phyloP scores from a whole-genome alignment of 352 stramenopile genomes.

The Globisporangium yorkense region DNA sequence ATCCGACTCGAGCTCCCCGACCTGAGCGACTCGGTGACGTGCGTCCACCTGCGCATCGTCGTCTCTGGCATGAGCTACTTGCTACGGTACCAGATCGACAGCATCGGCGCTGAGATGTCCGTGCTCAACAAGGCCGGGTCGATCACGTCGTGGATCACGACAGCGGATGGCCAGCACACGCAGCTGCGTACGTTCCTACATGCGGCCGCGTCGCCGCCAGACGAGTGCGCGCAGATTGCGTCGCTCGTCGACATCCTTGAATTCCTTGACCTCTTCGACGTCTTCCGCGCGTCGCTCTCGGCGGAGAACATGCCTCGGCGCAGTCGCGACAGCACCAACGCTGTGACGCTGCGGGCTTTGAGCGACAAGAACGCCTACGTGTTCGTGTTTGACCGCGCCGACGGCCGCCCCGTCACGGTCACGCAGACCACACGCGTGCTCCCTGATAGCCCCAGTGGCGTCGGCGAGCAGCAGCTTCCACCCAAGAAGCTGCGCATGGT shows the following conservation, averaged over 20 bases:
- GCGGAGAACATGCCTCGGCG: constrained; percentile 7
- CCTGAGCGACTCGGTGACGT: not conserved
- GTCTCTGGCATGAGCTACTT: constrained; percentile 30
- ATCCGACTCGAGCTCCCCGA: constrained; percentile 33
- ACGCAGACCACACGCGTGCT: constrained; percentile 16
- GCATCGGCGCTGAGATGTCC: constrained; percentile 32
- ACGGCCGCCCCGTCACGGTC: constrained; percentile 26
- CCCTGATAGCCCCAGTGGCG: not conserved
- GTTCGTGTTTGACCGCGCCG: constrained; percentile 35
- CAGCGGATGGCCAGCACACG: constrained; percentile 19
- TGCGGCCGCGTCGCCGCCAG: not conserved
- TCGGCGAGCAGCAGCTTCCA: not conserved
- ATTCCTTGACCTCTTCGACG: constrained; percentile 39
- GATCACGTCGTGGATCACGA: constrained; percentile 45
- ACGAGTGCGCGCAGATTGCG: constrained; percentile 25
- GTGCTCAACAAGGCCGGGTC: constrained; percentile 33
- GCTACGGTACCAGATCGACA: constrained; percentile 36
- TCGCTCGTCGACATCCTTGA: constrained; percentile 38
- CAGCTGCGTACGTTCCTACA: constrained; percentile 35
- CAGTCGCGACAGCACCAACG: too few relatives aligned
- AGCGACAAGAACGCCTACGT: constrained; percentile 40
- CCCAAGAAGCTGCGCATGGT: constrained; percentile 20
- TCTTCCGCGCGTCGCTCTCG: constrained; percentile 22
- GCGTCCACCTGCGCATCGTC: constrained; percentile 26
- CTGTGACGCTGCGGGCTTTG: constrained; percentile 12